Base-by-base conservation (phyloP, 1,284 basidiomycete genomes). In the Rhodotorula sp. region DNA sequence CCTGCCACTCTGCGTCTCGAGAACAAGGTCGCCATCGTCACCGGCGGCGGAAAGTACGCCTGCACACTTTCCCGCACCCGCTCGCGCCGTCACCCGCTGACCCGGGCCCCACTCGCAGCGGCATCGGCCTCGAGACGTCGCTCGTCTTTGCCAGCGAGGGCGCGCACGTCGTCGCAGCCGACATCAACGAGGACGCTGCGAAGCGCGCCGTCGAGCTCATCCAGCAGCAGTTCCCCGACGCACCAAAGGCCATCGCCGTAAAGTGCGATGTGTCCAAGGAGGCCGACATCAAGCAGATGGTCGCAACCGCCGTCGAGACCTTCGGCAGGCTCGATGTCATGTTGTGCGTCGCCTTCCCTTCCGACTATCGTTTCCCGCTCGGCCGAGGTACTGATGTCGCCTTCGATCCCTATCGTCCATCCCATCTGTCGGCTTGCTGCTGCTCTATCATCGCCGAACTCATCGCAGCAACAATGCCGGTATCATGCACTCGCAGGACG, bases 401-500 rank as follows among this genome's bases (percentile, higher is more conserved):
- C 13, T 4, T 54, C 8, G 7, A 19, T 23, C 41, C 23, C 13
- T 21, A 16, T 19, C n/a, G 13, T 25, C 27, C 1, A 46, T 14
- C 44, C 25, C n/a, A 25, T 46, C n/a, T 14, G 19, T 13, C 2
- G 41, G 5, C 4, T 46, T 7, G 14, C 14, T 14, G n/a, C 16
- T 27, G 10, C 53, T 17, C 25, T 16, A 17, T 34, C 7, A 16
- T 54, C 53, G 17, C 25, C 7, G 27, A 10, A 14, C 34, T 34
- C 7, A 19, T 14, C 4, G 23, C 46, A 72, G 71, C 67, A 75
- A 74, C 73, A 74, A 74, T 27, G 71, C 74, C 41, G 74, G 91
- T 23, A 95, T 97, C 80, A 97, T 98, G 95, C 95, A 97, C 81
- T 89, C 92, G 17, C 88, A 85, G 34, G 95, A 98, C 80, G 94